These are phyloP conservation scores for Vanrija sp. DNA, from an alignment of 1,284 basidiomycete species.

Conservation along the genomic window DNA sequence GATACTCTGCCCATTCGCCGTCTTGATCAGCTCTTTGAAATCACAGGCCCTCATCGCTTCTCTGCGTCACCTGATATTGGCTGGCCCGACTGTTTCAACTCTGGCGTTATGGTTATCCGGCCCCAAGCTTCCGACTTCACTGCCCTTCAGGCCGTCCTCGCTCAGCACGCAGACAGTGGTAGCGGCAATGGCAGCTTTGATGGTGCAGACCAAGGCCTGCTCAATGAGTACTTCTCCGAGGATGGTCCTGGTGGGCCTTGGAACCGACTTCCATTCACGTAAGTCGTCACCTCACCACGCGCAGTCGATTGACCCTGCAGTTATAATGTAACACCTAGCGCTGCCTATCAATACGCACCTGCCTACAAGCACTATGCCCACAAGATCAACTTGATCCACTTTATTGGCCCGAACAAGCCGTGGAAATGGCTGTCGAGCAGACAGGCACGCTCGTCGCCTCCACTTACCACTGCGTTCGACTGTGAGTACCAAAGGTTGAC, in stretches of 20 bases:
- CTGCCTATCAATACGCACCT: slow-evolving; percentile 95
- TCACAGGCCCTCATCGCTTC: slow-evolving; percentile 48
- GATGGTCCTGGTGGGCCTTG: slow-evolving; percentile 67
- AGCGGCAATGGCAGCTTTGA: slow-evolving; percentile 79
- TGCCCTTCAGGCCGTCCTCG: slow-evolving; percentile 54
- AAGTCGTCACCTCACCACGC: slow-evolving; percentile 10
- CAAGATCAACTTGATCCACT: slow-evolving; percentile 84
- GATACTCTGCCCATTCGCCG: slow-evolving; percentile 87
- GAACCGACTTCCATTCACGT: slow-evolving; percentile 85
- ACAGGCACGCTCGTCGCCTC: slow-evolving; percentile 52
- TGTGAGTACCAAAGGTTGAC: slow-evolving; percentile 27
- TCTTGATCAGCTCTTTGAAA: slow-evolving; percentile 79
- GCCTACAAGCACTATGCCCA: slow-evolving; percentile 90
- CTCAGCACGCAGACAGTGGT: slow-evolving; percentile 24
- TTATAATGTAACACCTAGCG: slow-evolving; percentile 97
- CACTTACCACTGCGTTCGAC: slow-evolving; percentile 35
- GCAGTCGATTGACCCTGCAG: slow-evolving; percentile 17
- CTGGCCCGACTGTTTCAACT: slow-evolving; percentile 99
- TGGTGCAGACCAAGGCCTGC: slow-evolving; percentile 90
- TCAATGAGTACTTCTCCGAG: slow-evolving; percentile 79
- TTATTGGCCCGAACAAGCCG: slow-evolving; percentile 90
- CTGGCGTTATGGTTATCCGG: slow-evolving; percentile 82
- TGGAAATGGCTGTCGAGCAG: slow-evolving; percentile 73
- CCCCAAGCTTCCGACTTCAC: slow-evolving; percentile 79
- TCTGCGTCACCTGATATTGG: slow-evolving; percentile 92